A percentile compares a stretch with the other conserved stretches of the same genome.
Conservation (phyloP, 2,329 filamentous ascomycete species). For the Lizonia empirigonia region DNA sequence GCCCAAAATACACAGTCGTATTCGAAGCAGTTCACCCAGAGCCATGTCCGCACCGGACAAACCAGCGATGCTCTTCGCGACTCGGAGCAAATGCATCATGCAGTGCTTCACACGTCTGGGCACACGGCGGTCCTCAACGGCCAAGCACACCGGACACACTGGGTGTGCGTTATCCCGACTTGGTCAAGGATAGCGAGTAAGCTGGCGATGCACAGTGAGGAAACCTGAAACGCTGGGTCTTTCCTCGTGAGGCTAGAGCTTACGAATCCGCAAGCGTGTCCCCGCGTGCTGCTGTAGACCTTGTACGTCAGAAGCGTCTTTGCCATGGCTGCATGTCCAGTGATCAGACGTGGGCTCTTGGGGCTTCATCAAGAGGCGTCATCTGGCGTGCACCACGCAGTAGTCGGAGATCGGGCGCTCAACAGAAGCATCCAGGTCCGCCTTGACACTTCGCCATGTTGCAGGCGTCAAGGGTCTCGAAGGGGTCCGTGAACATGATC, state of each 20-base stretch:
- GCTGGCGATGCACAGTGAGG: conserved; percentile 17
- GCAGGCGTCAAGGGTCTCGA: conserved; percentile 2
- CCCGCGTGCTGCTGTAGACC: conserved; percentile 12
- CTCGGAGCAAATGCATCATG: too few species aligned
- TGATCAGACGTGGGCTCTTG: background rate
- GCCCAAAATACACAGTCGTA: too few species aligned
- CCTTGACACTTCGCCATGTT: background rate
- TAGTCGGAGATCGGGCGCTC: conserved; percentile 5
- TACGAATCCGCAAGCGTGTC: conserved; percentile 41
- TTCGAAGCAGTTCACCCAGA: too few species aligned
- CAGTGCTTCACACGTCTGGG: too few species aligned
- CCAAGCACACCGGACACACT: background rate
- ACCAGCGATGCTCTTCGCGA: too few species aligned
- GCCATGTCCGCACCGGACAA: too few species aligned
- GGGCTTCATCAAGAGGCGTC: conserved; percentile 10
- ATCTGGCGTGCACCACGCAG: conserved; percentile 4
- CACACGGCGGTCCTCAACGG: too few species aligned
- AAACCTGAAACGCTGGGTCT: conserved; percentile 36
- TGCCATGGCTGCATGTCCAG: conserved; percentile 4
- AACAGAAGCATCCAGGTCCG: background rate
- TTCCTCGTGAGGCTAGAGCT: conserved; percentile 31
- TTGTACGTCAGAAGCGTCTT: conserved; percentile 10
- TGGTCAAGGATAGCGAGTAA: conserved; percentile 18
- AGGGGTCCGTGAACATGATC: conserved; percentile 2
- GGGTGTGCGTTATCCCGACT: conserved; percentile 5